Base-by-base conservation (phyloP, 495 filamentous ascomycete genomes). In the Aspergillus coremiiformis region DNA sequence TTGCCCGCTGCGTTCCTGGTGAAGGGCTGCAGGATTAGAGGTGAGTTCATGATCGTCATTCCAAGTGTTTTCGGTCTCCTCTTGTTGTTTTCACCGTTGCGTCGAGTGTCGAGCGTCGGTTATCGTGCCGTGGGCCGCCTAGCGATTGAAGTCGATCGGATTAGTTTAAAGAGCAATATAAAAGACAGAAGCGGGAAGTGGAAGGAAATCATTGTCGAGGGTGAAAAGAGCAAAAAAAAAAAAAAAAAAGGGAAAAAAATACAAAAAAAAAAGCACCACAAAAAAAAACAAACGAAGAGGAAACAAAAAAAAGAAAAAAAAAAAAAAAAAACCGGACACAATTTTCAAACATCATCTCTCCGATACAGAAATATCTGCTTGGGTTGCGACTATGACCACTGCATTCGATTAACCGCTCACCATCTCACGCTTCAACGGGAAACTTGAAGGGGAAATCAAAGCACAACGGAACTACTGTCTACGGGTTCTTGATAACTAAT, bases 21-120 rank as follows among this genome's bases (percentile, higher is more conserved):
- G 72, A 73, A 75, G 70, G 70, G 70, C 69, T 69, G 64, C 68
- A 70, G 61, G 65, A 61, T 63, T 68, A 71, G 70, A 73, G 72
- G 72, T 75, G 66, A 73, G 72, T 71, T 65, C 52, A 49, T 44
- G 32, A 43, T 45, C 30, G n/a, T 47, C 32, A 39, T 44, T 44
- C 54, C 49, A 49, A 51, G 33, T 41, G 53, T 57, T 47, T 54
- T 51, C 50, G 37, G 39, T 44, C 41, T 53, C 52, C 53, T 51
- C 49, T 47, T 58, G 22, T 43, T 29, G 23, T 61, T 64, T 55
- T 55, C 27, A 65, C 63, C 55, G 60, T 58, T 51, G 58, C n/a
- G 37, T 41, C 37, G 37, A 53, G 60, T 56, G 32, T 35, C 32
- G 32, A 35, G 32, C 56, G 52, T 60, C 58, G 56, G 52, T 65